Conservation (phyloP, 1,284 basidiomycete genomes). For the Tausonia pullulans region DNA sequence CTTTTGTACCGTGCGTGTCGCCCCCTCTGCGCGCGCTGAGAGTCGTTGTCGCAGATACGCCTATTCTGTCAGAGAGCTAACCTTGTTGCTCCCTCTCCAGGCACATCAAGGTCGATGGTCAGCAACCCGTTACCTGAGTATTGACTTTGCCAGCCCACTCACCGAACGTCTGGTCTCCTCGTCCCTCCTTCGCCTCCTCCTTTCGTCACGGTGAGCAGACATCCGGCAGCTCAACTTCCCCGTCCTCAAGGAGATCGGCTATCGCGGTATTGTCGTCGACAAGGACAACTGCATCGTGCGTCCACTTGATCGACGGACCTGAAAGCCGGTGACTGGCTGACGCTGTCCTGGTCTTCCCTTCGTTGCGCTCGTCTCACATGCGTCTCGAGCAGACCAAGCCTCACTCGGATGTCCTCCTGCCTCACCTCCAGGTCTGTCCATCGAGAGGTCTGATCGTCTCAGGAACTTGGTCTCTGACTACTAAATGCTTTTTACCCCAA, state of each 20-base stretch:
- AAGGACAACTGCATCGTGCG: slow-evolving; percentile 92
- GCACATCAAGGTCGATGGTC: slow-evolving; percentile 11
- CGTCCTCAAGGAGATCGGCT: slow-evolving; percentile 64
- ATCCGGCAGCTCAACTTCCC: slow-evolving; percentile 78
- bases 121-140: background rate
- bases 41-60: too few species aligned
- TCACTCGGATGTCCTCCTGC: slow-evolving; percentile 22
- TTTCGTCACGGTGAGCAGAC: slow-evolving; percentile 40
- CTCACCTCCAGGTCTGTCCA: slow-evolving; percentile 10
- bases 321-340: slow-evolving; percentile 69
- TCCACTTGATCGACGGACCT: slow-evolving; percentile 11
- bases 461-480: background rate
- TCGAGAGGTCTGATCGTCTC: background rate
- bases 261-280: slow-evolving; percentile 81
- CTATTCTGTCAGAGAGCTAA: too few species aligned
- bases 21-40: too few species aligned
- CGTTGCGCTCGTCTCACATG: background rate
- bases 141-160: background rate
- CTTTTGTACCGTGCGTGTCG: too few species aligned
- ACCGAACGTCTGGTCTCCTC: background rate
- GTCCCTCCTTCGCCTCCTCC: slow-evolving; percentile 22
- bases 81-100: background rate
- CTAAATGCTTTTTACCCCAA: background rate
- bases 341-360: slow-evolving; percentile 20
- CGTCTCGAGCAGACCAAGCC: slow-evolving; percentile 26